Evolutionary conservation across 2,329 filamentous ascomycete genomes (phyloP).

Genomic region (Apiospora arundinis): DNA sequence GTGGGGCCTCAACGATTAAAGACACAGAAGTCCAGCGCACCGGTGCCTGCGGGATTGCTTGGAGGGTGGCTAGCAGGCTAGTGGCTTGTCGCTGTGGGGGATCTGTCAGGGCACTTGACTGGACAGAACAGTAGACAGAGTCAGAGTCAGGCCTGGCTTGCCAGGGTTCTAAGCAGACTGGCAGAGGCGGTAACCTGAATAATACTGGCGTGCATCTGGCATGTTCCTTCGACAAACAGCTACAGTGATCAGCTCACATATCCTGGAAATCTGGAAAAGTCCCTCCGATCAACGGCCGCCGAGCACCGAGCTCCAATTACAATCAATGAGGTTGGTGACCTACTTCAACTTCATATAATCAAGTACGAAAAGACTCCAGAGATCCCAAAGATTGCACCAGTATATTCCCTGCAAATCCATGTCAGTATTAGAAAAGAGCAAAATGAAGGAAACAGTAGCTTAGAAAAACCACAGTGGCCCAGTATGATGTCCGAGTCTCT

Average conservation of each 20-base stretch:
- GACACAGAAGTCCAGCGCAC: background rate
- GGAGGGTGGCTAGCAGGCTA: background rate
- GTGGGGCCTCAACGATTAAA: slow-evolving; percentile 19
- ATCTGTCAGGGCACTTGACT: slow-evolving; percentile 16
- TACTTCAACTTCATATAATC: background rate
- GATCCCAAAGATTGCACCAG: too few relatives aligned
- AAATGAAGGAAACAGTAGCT: too few relatives aligned
- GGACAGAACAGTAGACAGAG: background rate
- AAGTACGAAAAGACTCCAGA: background rate
- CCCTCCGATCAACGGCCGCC: background rate
- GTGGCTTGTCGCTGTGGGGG: slow-evolving; percentile 16
- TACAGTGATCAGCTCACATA: too few relatives aligned
- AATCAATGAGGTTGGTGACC: background rate
- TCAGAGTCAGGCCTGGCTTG: background rate
- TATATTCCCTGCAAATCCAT: background rate
- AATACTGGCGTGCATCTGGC: slow-evolving; percentile 3
- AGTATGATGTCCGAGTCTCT: background rate
- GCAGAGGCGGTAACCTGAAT: background rate
- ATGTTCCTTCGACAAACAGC: background rate
- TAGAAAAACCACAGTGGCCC: background rate
- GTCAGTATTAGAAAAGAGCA: too few relatives aligned
- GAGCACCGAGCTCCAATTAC: background rate
- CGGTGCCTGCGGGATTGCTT: slow-evolving; percentile 16
- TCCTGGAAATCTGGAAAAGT: too few relatives aligned
- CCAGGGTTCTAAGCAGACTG: background rate